Percentiles rank a stretch among this genome's conserved stretches.
phyloP scores from a whole-genome alignment of 2,329 filamentous ascomycete species.

The Coniochaeta prunicola region DNA sequence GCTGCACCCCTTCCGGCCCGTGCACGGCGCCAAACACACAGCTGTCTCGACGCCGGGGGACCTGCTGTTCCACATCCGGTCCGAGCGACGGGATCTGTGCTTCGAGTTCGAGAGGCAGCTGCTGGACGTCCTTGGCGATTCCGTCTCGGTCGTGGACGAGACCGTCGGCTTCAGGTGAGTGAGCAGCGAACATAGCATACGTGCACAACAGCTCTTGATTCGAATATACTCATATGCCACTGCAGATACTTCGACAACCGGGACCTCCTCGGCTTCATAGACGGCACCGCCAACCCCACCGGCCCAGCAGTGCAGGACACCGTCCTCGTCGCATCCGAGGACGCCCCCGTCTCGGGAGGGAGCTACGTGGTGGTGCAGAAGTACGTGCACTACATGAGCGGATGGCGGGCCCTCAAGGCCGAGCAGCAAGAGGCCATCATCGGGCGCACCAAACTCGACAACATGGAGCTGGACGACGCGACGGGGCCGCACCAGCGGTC shows the following conservation, averaged over 20 bases:
- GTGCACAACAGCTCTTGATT: too few relatives aligned
- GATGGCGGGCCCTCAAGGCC: slow-evolving; percentile 36
- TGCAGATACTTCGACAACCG: slow-evolving; percentile 49
- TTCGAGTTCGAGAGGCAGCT: slow-evolving; percentile 54
- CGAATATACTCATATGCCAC: background rate
- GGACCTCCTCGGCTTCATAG: slow-evolving; percentile 52
- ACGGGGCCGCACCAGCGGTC: slow-evolving; percentile 30
- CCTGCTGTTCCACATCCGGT: slow-evolving; percentile 50
- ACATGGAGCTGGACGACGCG: slow-evolving; percentile 47
- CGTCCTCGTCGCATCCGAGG: slow-evolving; percentile 32
- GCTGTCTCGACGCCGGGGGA: slow-evolving; percentile 50
- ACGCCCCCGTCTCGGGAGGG: slow-evolving; percentile 32
- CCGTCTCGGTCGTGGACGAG: slow-evolving; percentile 41
- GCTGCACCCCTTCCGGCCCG: slow-evolving; percentile 39
- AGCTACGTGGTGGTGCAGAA: slow-evolving; percentile 55
- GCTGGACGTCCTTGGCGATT: slow-evolving; percentile 36
- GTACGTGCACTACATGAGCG: slow-evolving; percentile 44
- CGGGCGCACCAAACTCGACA: slow-evolving; percentile 50
- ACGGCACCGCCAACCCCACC: slow-evolving; percentile 52
- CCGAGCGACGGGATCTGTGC: slow-evolving; percentile 46
- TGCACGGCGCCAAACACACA: slow-evolving; percentile 40
- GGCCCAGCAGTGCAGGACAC: slow-evolving; percentile 33
- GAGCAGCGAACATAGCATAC: background rate
- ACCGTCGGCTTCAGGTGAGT: slow-evolving; percentile 40
- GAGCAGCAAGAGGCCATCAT: slow-evolving; percentile 50